These are phyloP conservation scores for Sugiyamaella smithiae DNA, from an alignment of 805 yeast genomes.

Conservation along the genomic window DNA sequence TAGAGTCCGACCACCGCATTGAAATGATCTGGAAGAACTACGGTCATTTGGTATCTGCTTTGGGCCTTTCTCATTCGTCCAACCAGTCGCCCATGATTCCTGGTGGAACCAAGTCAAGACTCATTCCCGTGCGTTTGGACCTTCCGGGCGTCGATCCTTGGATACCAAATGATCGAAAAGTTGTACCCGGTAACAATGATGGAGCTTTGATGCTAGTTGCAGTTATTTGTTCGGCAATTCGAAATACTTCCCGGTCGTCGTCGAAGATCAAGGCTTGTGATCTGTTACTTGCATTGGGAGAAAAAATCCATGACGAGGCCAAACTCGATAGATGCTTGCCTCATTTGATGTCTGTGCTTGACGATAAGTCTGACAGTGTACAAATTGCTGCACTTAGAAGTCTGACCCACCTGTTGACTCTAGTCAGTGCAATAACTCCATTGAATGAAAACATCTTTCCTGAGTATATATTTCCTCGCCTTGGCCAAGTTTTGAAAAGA, in stretches of 20 bases:
- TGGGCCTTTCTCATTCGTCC: constrained; percentile 12
- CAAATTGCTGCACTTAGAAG: constrained; percentile 63
- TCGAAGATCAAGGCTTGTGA: constrained; percentile 71
- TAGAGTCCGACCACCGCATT: constrained; percentile 55
- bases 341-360: constrained; percentile 66
- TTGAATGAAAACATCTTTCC: constrained; percentile 74
- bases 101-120: neutral
- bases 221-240: constrained; percentile 55
- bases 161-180: constrained; percentile 19
- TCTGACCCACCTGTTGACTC: constrained; percentile 61
- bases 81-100: neutral
- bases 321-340: constrained; percentile 87
- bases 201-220: constrained; percentile 59
- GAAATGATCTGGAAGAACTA: constrained; percentile 58
- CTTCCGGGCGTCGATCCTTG: constrained; percentile 23
- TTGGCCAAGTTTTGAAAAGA: constrained; percentile 44
- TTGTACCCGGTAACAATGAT: constrained; percentile 31
- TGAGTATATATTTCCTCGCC: constrained; percentile 76
- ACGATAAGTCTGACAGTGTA: constrained; percentile 64
- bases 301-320: constrained; percentile 72
- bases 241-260: constrained; percentile 58
- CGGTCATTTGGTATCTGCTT: constrained; percentile 41
- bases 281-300: constrained; percentile 70
- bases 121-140: constrained; percentile 20
- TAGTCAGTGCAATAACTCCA: constrained; percentile 65